Evolutionary conservation across 441 rosid species (phyloP), one percentile per base, ranked within the genome.

Genomic region (Pelargonium fulgidum): DNA sequence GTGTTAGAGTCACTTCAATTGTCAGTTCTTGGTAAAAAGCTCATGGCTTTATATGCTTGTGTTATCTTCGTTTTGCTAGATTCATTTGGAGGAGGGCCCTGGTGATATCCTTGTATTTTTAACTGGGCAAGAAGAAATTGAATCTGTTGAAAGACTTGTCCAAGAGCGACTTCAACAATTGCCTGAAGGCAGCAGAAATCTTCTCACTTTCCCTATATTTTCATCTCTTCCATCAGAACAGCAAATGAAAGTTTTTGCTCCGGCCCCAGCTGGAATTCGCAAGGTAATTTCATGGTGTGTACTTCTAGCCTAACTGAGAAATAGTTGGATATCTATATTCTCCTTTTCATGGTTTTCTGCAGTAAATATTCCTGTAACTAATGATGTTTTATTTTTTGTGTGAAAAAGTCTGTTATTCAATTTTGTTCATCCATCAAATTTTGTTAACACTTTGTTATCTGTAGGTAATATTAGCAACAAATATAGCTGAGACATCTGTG

Each of bases 91-190:
- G 69, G 97, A 91, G 81, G 77, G 74, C 74, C 83, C 85, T 33
- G 97, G 97, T 75, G 99, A 93, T 81, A 74, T 93, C 71, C 95
- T 93, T 75, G 96, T 89, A 54, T 93, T 93, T 72, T 83, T 93
- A 72, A 93, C 97, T 20, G 97, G 97, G 62, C 97, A 93, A 89
- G 98, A 93, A 78, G 96, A 91, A 75, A 93, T 91, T 67, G 98
- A 93, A 80, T 81, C 91, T 4, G 86, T 88, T 72, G 89, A 88
- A 70, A 88, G 87, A 65, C 80, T 85, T 77, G 83, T 91, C 41
- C 83, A 76, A 50, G 96, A 91, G 76, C 79, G 79, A 72, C 84
- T 93, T 65, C 77, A 58, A 67, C 81, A 82, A 64, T 77, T 91
- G 74, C 93, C 95, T 75, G 93, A 91, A 84, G 84, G 73, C 39